phyloP scores from a whole-genome alignment of 495 filamentous ascomycete species.

The Aspergillus sclerotioniger region DNA sequence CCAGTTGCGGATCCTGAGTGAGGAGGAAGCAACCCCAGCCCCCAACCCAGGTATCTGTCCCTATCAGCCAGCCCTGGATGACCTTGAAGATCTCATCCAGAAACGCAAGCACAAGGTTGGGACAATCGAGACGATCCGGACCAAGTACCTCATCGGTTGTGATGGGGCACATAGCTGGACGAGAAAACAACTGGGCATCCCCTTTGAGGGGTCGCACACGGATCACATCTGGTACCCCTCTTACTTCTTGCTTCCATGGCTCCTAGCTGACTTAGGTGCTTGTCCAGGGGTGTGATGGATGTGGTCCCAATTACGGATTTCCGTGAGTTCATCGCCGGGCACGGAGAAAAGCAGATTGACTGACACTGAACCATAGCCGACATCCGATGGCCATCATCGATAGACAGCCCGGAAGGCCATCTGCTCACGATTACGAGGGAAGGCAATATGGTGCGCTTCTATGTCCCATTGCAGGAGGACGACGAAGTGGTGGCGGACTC shows the following conservation, averaged over 20 bases:
- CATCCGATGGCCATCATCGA: conserved; percentile 58
- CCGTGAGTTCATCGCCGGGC: conserved; percentile 33
- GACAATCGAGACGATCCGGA: conserved; percentile 42
- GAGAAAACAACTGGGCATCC: conserved; percentile 52
- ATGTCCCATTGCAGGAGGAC: conserved; percentile 58
- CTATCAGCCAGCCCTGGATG: conserved; percentile 53
- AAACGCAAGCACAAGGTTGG: conserved; percentile 30
- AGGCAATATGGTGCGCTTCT: conserved; percentile 64
- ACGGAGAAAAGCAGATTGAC: not conserved
- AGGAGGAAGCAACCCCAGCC: conserved; percentile 40
- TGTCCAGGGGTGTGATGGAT: conserved; percentile 54
- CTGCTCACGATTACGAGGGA: conserved; percentile 70
- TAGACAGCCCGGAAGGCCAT: conserved; percentile 59
- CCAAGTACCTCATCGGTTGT: conserved; percentile 67
- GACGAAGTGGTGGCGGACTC: conserved; percentile 14
- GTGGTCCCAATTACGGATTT: conserved; percentile 65
- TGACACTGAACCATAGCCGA: conserved; percentile 40
- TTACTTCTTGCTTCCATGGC: not conserved
- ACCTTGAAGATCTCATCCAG: conserved; percentile 53
- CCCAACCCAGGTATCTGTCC: conserved; percentile 31
- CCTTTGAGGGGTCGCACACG: conserved; percentile 56
- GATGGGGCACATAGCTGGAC: conserved; percentile 68
- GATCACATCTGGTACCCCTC: conserved; percentile 54
- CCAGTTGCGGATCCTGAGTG: conserved; percentile 40
- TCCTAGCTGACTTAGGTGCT: conserved; percentile 3